These are phyloP conservation scores for Sabuloglossum arenarium DNA, from an alignment of 495 filamentous ascomycete species.

Conservation along the genomic window DNA sequence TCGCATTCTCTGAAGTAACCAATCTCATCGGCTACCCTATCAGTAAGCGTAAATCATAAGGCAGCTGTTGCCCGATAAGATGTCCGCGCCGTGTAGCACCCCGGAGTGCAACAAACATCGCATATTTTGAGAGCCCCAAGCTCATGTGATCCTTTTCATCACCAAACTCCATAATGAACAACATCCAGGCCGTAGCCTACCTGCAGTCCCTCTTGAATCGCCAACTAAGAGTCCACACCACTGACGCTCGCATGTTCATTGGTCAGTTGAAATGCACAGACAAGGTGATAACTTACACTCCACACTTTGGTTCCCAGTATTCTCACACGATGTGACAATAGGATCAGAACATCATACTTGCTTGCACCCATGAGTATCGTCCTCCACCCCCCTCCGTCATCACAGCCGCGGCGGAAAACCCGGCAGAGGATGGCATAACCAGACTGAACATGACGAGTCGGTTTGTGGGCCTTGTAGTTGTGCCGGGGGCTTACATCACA, in stretches of 20 bases:
- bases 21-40: background rate
- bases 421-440: slow-evolving; percentile 16
- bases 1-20: background rate
- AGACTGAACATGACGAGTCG: slow-evolving; percentile 59
- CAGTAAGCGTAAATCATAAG: background rate
- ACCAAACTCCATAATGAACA: slow-evolving; percentile 3
- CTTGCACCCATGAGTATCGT: slow-evolving; percentile 74
- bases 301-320: background rate
- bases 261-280: slow-evolving; percentile 90
- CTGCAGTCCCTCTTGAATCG: slow-evolving; percentile 31
- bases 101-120: background rate
- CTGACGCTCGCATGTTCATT: slow-evolving; percentile 71
- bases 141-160: background rate
- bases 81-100: background rate
- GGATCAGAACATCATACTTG: slow-evolving; percentile 73
- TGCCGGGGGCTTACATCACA: slow-evolving; percentile 67
- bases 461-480: slow-evolving; percentile 74
- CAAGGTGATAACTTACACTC: slow-evolving; percentile 32
- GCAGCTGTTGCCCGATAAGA: background rate
- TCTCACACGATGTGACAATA: slow-evolving; percentile 10
- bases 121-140: background rate
- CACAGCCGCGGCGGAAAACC: slow-evolving; percentile 14
- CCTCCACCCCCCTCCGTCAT: slow-evolving; percentile 25
- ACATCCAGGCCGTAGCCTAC: slow-evolving; percentile 2
- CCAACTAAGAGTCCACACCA: slow-evolving; percentile 58